Evolutionary conservation across 2,329 filamentous ascomycete genomes (phyloP).

Genomic region (Penicillium sp.): DNA sequence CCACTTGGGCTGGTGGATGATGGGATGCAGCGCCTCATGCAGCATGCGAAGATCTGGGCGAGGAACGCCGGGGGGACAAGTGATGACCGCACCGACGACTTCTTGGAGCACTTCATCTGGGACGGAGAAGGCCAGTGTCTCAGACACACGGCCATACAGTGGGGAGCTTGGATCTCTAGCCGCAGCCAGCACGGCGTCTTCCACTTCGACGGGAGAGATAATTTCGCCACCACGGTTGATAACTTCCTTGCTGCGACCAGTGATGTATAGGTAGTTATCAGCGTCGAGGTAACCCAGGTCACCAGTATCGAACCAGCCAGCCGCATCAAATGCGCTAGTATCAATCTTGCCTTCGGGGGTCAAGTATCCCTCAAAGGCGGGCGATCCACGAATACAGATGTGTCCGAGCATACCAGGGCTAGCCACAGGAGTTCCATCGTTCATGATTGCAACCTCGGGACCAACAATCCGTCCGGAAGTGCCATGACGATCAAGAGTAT

Average conservation of each 20-base stretch:
- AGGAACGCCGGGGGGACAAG: constrained; percentile 46
- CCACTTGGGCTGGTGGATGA: constrained; percentile 56
- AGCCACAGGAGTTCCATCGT: constrained; percentile 38
- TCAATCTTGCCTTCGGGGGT: constrained; percentile 12
- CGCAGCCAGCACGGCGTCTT: constrained; percentile 55
- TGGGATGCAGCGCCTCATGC: constrained; percentile 48
- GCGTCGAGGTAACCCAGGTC: constrained; percentile 55
- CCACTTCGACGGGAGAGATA: constrained; percentile 62
- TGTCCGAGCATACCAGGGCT: constrained; percentile 43
- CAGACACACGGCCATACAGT: constrained; percentile 49
- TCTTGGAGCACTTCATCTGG: constrained; percentile 57
- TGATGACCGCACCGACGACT: constrained; percentile 55
- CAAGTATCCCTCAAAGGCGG: constrained; percentile 48
- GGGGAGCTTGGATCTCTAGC: constrained; percentile 39
- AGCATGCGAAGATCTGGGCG: constrained; percentile 52
- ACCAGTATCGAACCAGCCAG: constrained; percentile 58
- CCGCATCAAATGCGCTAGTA: constrained; percentile 40
- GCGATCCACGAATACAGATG: constrained; percentile 54
- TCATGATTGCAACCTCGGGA: constrained; percentile 52
- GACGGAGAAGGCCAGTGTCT: constrained; percentile 56
- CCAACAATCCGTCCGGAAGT: constrained; percentile 56
- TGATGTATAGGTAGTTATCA: constrained; percentile 56
- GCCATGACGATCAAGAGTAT: constrained; percentile 53
- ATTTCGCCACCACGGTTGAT: constrained; percentile 60
- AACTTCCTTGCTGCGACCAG: constrained; percentile 57